Percentiles rank a stretch among this genome's conserved stretches.
Conservation (phyloP, 305 asterid genomes). For the Plantago rigida region DNA sequence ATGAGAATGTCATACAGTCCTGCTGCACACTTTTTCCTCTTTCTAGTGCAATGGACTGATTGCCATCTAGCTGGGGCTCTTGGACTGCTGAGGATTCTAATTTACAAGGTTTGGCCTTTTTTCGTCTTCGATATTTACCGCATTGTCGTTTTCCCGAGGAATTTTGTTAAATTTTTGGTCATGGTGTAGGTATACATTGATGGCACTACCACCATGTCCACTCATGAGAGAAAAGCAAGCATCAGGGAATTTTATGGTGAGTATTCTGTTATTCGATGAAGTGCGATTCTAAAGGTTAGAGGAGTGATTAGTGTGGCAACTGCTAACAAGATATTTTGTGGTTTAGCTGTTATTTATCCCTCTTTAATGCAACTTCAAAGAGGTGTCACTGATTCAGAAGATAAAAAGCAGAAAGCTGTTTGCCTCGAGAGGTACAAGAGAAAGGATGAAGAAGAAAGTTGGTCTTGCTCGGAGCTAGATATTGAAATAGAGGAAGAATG, state of each 20-base stretch:
- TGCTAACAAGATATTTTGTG: conserved; percentile 29
- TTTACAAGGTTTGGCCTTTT: conserved; percentile 55
- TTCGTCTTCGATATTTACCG: not conserved
- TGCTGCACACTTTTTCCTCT: conserved; percentile 83
- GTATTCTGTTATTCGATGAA: conserved; percentile 16
- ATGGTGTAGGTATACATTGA: conserved; percentile 71
- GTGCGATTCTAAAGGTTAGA: not conserved
- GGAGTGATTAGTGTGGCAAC: conserved; percentile 5
- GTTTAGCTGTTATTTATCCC: conserved; percentile 83
- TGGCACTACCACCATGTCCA: conserved; percentile 91
- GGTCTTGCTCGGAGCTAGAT: conserved; percentile 50
- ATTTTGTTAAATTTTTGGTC: not conserved
- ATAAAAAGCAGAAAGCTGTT: conserved; percentile 71
- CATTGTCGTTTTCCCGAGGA: not conserved
- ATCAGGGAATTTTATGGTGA: conserved; percentile 89
- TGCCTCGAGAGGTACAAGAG: conserved; percentile 75
- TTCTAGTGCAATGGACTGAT: conserved; percentile 90
- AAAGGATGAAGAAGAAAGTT: conserved; percentile 58
- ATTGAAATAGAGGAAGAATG: conserved; percentile 91
- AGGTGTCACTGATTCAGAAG: conserved; percentile 76
- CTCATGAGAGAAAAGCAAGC: conserved; percentile 93
- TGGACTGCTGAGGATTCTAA: conserved; percentile 74
- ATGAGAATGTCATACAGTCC: conserved; percentile 95
- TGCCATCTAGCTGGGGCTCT: conserved; percentile 92
- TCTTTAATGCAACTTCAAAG: conserved; percentile 79